Percentiles rank a stretch among this genome's conserved stretches.
Conservation (phyloP, 176 grass and related monocot species). For the Carex kokanica region DNA sequence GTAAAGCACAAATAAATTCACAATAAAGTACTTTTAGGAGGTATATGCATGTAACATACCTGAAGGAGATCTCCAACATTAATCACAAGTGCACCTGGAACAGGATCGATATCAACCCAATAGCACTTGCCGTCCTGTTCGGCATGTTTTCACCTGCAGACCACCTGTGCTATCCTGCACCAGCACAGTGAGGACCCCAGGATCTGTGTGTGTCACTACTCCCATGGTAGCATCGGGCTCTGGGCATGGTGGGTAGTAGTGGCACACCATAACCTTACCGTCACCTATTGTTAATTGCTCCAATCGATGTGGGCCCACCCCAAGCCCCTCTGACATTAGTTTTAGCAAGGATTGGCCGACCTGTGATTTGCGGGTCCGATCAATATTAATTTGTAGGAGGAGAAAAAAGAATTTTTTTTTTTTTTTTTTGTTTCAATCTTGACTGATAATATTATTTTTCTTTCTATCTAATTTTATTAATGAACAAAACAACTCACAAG, state of each 20-base stretch:
- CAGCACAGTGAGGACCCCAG: constrained; percentile 60
- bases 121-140: constrained; percentile 30
- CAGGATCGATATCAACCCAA: constrained; percentile 67
- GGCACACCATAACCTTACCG: constrained; percentile 63
- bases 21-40: not conserved
- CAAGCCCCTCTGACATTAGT: constrained; percentile 60
- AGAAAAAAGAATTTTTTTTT: not conserved
- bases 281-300: constrained; percentile 43
- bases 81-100: constrained; percentile 67
- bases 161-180: constrained; percentile 63
- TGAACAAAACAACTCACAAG: not conserved
- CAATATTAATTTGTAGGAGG: not conserved
- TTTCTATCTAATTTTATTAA: not conserved
- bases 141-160: constrained; percentile 65
- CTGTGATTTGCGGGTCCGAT: not conserved
- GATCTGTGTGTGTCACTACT: constrained; percentile 61
- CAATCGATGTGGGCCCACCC: constrained; percentile 17
- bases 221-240: constrained; percentile 83
- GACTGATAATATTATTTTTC: not conserved
- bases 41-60: constrained; percentile 25
- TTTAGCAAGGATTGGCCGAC: constrained; percentile 39
- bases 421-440: not conserved
- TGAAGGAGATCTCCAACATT: constrained; percentile 85
- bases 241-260: constrained; percentile 86
- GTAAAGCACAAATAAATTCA: not conserved